phyloP scores from a whole-genome alignment of 2,329 filamentous ascomycete genomes.

The Parastagonospora nodorum region DNA sequence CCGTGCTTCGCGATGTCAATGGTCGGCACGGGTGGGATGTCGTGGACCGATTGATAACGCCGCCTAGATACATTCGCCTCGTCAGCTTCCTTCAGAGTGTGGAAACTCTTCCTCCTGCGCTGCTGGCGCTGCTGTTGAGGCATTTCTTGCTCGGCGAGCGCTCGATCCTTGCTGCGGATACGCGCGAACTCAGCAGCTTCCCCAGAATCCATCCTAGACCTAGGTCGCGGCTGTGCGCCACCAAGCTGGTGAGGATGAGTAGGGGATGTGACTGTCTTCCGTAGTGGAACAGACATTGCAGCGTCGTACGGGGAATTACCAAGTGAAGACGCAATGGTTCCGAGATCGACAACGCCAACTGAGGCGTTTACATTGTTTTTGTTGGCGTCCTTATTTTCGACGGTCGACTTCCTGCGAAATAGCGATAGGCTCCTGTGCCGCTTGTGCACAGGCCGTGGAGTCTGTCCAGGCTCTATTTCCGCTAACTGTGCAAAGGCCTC shows the following conservation, averaged over 20 bases:
- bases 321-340: constrained; percentile 48
- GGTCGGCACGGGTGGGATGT: constrained; percentile 33
- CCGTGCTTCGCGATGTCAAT: constrained; percentile 20
- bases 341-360: constrained; percentile 45
- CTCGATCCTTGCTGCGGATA: constrained; percentile 42
- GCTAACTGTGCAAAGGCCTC: constrained; percentile 15
- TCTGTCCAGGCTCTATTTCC: constrained; percentile 29
- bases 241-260: constrained; percentile 46
- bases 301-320: constrained; percentile 53
- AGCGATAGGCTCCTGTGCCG: constrained; percentile 35
- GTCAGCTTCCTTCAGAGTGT: constrained; percentile 29
- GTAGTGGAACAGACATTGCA: constrained; percentile 34
- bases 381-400: constrained; percentile 25
- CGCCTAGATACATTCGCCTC: constrained; percentile 24
- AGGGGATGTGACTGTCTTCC: constrained; percentile 24
- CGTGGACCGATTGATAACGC: constrained; percentile 19
- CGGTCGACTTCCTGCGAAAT: constrained; percentile 35
- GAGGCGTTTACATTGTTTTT: constrained; percentile 19
- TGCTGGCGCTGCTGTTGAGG: constrained; percentile 28
- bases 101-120: constrained; percentile 21
- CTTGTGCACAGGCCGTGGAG: constrained; percentile 26
- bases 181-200: constrained; percentile 44
- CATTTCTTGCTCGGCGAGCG: constrained; percentile 20
- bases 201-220: constrained; percentile 42
- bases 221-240: constrained; percentile 29